A percentile compares a stretch with the other conserved stretches of the same genome.
Evolutionary conservation across 441 rosid species (phyloP).

Genomic region (Brassica balearica): DNA sequence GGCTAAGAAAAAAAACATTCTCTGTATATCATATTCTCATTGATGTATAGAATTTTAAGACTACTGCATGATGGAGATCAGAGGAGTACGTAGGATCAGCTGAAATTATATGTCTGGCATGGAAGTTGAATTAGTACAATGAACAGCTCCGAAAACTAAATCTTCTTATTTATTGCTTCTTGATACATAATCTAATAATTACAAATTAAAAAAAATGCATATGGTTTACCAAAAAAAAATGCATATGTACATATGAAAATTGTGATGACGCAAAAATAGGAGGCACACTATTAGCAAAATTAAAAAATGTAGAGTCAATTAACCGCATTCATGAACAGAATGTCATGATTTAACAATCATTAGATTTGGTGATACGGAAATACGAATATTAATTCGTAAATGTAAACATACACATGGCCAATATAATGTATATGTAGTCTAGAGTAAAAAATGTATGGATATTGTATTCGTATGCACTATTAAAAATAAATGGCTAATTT

Average conservation of each 20-base stretch:
- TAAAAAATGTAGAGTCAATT: conserved; percentile 25
- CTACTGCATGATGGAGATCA: conserved; percentile 29
- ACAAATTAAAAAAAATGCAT: neutral
- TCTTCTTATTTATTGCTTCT: neutral
- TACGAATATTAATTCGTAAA: neutral
- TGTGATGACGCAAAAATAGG: conserved; percentile 27
- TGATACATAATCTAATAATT: conserved; percentile 21
- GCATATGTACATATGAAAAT: neutral
- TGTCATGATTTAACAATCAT: conserved; percentile 28
- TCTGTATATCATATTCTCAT: too few species aligned
- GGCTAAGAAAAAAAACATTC: too few species aligned
- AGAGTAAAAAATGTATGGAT: neutral
- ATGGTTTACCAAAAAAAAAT: neutral
- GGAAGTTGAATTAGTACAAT: neutral
- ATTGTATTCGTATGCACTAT: too few species aligned
- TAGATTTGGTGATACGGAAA: conserved; percentile 34
- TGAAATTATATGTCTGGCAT: neutral
- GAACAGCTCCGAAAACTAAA: conserved; percentile 19
- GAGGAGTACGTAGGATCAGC: neutral
- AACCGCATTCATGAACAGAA: conserved; percentile 39
- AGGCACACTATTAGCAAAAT: conserved; percentile 12
- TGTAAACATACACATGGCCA: conserved; percentile 14
- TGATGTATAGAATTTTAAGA: neutral
- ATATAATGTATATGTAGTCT: neutral
- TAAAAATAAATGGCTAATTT: too few species aligned